A percentile compares a stretch with the other conserved stretches of the same genome.
These are phyloP conservation scores for Trichophyton schoenleinii DNA, from an alignment of 2,329 filamentous ascomycete species.

Conservation along the genomic window DNA sequence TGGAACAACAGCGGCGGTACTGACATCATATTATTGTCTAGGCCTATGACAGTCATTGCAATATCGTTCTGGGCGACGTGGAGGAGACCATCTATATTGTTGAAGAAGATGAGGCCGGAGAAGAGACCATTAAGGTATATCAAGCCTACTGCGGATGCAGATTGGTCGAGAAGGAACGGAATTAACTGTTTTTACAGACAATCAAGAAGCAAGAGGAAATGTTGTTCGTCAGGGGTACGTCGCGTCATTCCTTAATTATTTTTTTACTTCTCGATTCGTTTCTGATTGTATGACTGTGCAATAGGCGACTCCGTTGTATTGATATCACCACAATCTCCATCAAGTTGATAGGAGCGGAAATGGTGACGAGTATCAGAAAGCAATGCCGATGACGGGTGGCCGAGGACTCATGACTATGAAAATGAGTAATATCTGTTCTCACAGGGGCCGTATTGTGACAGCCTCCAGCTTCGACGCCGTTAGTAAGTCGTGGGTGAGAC, in stretches of 20 bases:
- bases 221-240: conserved; percentile 87
- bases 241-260: neutral
- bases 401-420: neutral
- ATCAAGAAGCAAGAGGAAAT: conserved; percentile 96
- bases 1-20: neutral
- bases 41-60: conserved; percentile 99
- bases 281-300: neutral
- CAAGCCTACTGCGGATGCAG: neutral
- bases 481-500: neutral
- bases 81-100: conserved; percentile 94
- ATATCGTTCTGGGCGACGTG: conserved; percentile 87
- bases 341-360: conserved; percentile 6
- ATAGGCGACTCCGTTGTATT: conserved; percentile 60
- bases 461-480: neutral
- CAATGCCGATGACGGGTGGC: neutral
- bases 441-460: neutral
- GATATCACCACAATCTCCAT: conserved; percentile 48
- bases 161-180: neutral
- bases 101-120: conserved; percentile 71
- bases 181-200: conserved; percentile 44
- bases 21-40: conserved; percentile 27
- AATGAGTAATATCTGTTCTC: neutral
- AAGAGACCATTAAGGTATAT: conserved; percentile 56
- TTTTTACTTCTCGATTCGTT: too few relatives aligned
- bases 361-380: neutral